Percentiles rank a stretch among this genome's conserved stretches.
phyloP scores from a whole-genome alignment of 2,329 filamentous ascomycete species.

The Aspergillus neoniger region DNA sequence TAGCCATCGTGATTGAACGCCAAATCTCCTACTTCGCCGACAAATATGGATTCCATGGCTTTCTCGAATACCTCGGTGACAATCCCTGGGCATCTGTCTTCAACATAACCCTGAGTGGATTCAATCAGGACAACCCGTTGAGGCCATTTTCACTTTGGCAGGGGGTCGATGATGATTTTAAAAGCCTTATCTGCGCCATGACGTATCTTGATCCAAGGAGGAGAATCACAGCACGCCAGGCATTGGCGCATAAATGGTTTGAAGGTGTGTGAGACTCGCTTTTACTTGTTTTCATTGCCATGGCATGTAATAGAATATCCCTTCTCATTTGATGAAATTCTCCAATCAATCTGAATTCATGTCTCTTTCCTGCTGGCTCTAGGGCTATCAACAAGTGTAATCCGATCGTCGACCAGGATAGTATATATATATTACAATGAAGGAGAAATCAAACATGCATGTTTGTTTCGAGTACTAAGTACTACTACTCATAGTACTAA shows the following conservation, averaged over 20 bases:
- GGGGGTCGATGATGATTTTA: conserved; percentile 35
- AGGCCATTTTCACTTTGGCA: conserved; percentile 47
- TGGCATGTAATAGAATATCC: too few relatives aligned
- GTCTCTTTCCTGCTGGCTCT: too few relatives aligned
- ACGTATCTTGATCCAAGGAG: conserved; percentile 36
- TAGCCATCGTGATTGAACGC: conserved; percentile 46
- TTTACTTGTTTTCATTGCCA: too few relatives aligned
- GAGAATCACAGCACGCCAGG: conserved; percentile 35
- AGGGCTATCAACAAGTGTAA: too few relatives aligned
- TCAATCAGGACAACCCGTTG: conserved; percentile 45
- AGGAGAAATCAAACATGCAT: too few relatives aligned
- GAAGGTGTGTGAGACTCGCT: conserved; percentile 11
- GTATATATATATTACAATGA: too few relatives aligned
- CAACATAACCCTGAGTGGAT: conserved; percentile 42
- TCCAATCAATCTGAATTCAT: too few relatives aligned
- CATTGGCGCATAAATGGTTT: conserved; percentile 35
- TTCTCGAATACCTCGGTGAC: conserved; percentile 47
- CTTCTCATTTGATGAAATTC: too few relatives aligned
- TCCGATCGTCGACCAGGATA: too few relatives aligned
- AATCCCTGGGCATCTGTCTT: conserved; percentile 45
- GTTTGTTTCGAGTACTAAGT: too few relatives aligned
- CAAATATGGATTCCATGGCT: conserved; percentile 42
- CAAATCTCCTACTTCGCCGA: conserved; percentile 54
- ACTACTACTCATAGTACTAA: too few relatives aligned
- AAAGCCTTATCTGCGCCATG: conserved; percentile 32